Evolutionary conservation across 1,284 basidiomycete species (phyloP).

Genomic region (Rhizopogon parksii): DNA sequence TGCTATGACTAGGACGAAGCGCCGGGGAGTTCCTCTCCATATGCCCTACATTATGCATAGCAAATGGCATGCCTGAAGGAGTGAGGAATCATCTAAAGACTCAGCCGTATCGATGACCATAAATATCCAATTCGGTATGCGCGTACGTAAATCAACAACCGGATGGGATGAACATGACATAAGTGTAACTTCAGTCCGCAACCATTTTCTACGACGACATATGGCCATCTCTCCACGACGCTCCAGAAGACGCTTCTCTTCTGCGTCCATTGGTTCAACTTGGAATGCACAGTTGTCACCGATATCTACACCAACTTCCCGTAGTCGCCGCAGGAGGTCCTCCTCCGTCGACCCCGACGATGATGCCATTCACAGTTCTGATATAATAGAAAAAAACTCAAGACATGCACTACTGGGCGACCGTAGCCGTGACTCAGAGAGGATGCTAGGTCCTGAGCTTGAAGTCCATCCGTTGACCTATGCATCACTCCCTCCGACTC

Average conservation of each 20-base stretch:
- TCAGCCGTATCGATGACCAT: neutral
- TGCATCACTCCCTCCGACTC: constrained; percentile 65
- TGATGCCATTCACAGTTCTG: neutral
- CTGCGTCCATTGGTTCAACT: constrained; percentile 20
- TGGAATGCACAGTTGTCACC: constrained; percentile 19
- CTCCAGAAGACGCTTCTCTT: constrained; percentile 27
- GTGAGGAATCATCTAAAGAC: too few relatives aligned
- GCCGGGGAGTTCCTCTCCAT: too few relatives aligned
- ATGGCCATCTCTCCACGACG: constrained; percentile 30
- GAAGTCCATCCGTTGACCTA: constrained; percentile 36
- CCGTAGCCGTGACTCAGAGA: constrained; percentile 9
- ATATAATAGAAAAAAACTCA: constrained; percentile 1
- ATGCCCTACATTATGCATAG: neutral
- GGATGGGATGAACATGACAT: neutral
- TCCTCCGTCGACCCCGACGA: constrained; percentile 8
- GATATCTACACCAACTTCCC: constrained; percentile 9
- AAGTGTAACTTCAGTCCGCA: too few relatives aligned
- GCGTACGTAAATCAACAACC: neutral
- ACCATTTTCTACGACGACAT: neutral
- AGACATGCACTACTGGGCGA: neutral
- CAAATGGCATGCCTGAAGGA: neutral
- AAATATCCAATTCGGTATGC: neutral
- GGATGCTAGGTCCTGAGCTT: constrained; percentile 7
- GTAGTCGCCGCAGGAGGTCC: constrained; percentile 13
- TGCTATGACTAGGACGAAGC: too few relatives aligned